Evolutionary conservation across 192 early-diverging fungal genomes (phyloP), one percentile per base, ranked within the genome.

Genomic region (Backusella australiensis): DNA sequence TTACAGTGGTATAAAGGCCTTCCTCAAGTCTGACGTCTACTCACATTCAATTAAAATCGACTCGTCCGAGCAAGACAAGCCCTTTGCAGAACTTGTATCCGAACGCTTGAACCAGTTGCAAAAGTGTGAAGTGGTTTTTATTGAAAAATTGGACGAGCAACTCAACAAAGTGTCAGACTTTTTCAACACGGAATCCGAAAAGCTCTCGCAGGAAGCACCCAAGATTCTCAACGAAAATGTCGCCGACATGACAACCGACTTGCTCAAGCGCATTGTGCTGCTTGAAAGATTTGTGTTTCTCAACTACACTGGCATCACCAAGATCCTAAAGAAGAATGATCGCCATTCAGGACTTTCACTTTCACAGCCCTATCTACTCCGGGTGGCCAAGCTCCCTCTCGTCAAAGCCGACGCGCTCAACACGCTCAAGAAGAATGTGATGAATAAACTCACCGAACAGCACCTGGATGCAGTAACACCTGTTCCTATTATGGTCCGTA

Each of bases 251-350:
- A 75, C 84, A 23, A 74, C 85, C 70, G 66, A 76, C 4, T 79
- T 92, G 8, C 79, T 94, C 71, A 83, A 89, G 72, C 85, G 85
- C 32, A 85, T 94, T 42, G 82, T 95, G 52, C 88, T 85, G 73
- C 86, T 95, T 21, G 94, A 96, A 84, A 84, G 86, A 59, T 95
- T 92, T 81, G 92, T 93, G 56, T 94, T 95, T 70, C 84, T 96
- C 41, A 96, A 94, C 86, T 94, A 93, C 66, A 95, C 94, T 0
- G 95, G 92, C 34, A 89, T 96, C 39, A 88, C 90, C 65, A 96
- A 96, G 86, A 94, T 94, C 36, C 85, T 96, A 63, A 96, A 96
- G 78, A 96, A 96, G 76, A 89, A 91, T 79, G 95, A 95, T 82
- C 89, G 92, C 73, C 92, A 93, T 87, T 92, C 93, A 0, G 95